Evolutionary conservation across 257 asterid genomes (phyloP).

Genomic region (Marsdenia floribunda): DNA sequence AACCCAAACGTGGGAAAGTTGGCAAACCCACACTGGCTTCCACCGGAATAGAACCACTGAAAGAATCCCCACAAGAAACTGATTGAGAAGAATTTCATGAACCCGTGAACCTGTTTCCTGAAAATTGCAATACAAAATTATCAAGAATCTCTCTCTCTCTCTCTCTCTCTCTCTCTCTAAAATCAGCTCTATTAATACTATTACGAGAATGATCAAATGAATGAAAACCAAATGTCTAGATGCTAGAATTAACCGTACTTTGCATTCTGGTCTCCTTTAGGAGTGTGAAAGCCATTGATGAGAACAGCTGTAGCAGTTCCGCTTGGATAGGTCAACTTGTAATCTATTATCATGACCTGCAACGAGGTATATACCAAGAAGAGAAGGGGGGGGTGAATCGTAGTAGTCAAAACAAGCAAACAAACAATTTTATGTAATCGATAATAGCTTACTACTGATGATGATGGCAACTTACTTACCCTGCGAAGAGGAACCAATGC

Average conservation of each 20-base stretch:
- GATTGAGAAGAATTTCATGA: constrained; percentile 59
- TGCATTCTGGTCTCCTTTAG: constrained; percentile 38
- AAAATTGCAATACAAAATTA: constrained; percentile 1
- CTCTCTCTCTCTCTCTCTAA: too few relatives aligned
- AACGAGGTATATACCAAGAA: background rate
- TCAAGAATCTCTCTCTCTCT: too few relatives aligned
- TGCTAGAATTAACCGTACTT: constrained; percentile 22
- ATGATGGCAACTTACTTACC: constrained; percentile 19
- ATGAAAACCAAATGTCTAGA: background rate
- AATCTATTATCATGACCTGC: constrained; percentile 39
- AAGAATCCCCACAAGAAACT: constrained; percentile 87
- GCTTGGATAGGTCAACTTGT: constrained; percentile 42
- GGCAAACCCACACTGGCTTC: constrained; percentile 56
- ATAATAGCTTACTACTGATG: background rate
- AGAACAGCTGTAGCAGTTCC: constrained; percentile 57
- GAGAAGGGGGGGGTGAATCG: background rate
- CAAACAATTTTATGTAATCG: too few relatives aligned
- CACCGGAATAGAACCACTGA: constrained; percentile 88
- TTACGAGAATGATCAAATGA: too few relatives aligned
- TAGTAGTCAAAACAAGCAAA: background rate
- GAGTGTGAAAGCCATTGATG: constrained; percentile 50
- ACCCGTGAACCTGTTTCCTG: constrained; percentile 82
- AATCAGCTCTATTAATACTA: too few relatives aligned
- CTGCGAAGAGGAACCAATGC: constrained; percentile 58
- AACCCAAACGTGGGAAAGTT: constrained; percentile 78